Evolutionary conservation across 2,329 filamentous ascomycete genomes (phyloP).

Genomic region (Paracorniculantispora psalliotae): DNA sequence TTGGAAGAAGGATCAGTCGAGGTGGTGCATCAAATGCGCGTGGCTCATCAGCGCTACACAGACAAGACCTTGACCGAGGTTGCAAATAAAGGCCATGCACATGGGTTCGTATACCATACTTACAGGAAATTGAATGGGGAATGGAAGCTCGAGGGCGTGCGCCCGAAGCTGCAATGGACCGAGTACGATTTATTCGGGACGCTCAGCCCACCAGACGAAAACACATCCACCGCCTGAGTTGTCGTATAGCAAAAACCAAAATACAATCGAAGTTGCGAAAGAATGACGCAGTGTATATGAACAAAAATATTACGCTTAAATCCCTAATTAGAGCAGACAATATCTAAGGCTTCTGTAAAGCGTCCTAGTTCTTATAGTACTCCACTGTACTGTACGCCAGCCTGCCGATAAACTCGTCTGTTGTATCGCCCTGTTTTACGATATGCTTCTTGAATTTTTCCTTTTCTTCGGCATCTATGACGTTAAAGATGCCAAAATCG

Average conservation of each 20-base stretch:
- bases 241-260: too few species aligned
- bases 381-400: slow-evolving; percentile 15
- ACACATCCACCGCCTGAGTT: too few species aligned
- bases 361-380: slow-evolving; percentile 19
- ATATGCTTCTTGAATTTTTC: slow-evolving; percentile 9
- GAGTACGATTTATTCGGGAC: slow-evolving; percentile 42
- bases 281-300: too few species aligned
- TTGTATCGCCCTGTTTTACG: slow-evolving; percentile 6
- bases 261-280: too few species aligned
- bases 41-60: slow-evolving; percentile 57
- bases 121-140: slow-evolving; percentile 54
- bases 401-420: slow-evolving; percentile 11
- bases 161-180: slow-evolving; percentile 50
- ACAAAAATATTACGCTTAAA: too few species aligned
- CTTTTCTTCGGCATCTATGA: slow-evolving; percentile 17
- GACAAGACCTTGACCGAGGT: slow-evolving; percentile 43
- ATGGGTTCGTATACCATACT: slow-evolving; percentile 53
- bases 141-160: slow-evolving; percentile 57
- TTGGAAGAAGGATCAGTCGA: slow-evolving; percentile 53
- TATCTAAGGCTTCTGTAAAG: slow-evolving; percentile 21
- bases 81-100: slow-evolving; percentile 55
- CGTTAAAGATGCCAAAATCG: slow-evolving; percentile 11
- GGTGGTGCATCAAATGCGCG: slow-evolving; percentile 57
- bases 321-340: slow-evolving; percentile 22
- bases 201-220: neutral